Evolutionary conservation across 805 yeast genomes (phyloP).

Genomic region (Myxozyma vanderwaltii): DNA sequence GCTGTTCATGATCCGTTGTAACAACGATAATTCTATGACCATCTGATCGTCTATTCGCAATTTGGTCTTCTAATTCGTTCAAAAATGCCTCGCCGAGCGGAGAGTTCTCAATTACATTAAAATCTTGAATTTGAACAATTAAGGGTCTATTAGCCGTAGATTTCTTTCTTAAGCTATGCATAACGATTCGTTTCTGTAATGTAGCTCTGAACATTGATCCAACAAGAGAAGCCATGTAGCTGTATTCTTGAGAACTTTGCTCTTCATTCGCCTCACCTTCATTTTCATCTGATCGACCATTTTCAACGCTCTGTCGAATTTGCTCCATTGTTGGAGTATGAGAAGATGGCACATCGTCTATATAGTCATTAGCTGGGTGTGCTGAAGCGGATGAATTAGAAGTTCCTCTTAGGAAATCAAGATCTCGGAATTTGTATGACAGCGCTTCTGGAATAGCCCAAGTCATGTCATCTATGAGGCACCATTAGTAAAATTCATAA

Average conservation of each 20-base stretch:
- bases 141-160: constrained; percentile 5
- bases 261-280: background rate
- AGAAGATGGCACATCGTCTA: background rate
- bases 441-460: constrained; percentile 15
- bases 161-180: background rate
- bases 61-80: constrained; percentile 20
- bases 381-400: background rate
- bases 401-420: background rate
- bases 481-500: too few species aligned
- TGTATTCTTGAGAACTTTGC: background rate
- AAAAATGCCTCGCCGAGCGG: constrained; percentile 18
- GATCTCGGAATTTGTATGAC: constrained; percentile 10
- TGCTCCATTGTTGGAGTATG: background rate
- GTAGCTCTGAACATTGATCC: background rate
- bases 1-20: constrained; percentile 18
- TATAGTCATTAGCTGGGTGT: background rate
- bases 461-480: background rate
- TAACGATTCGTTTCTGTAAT: background rate
- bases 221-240: constrained; percentile 5
- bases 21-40: constrained; percentile 18
- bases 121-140: constrained; percentile 23
- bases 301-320: background rate
- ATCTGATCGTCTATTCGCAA: constrained; percentile 7
- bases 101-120: constrained; percentile 13
- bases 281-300: background rate